Base-by-base conservation (phyloP, 2,329 filamentous ascomycete genomes). In the Hymenoscyphus fructigenus region DNA sequence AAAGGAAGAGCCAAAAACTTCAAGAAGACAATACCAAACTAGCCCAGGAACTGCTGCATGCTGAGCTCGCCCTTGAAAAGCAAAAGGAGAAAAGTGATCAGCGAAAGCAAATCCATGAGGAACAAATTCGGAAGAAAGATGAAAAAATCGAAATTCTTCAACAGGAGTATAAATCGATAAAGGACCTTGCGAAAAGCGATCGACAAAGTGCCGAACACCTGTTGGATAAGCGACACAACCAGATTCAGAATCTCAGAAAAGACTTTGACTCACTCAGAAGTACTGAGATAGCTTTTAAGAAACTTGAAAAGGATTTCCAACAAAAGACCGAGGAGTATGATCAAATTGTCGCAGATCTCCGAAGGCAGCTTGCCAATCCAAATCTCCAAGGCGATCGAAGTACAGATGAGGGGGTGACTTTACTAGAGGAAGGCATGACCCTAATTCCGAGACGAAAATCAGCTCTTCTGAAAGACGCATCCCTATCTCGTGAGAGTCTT, bases 171-270 rank as follows among this genome's bases (percentile, higher is more conserved):
- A 83, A 86, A 50, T 72, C 78, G 9, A 80, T 87, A 41, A 84
- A 84, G 67, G 79, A 81, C 36, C 80, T 85, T 57, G 82, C 83
- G 20, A 83, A 86, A 66, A 74, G 79, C 5, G 81, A 82, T 44
- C 82, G 85, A n/a, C 76, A 78, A 9, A 85, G 88, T 65, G 84
- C 83, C 3, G 81, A 83, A 69, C 79, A 82, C 17, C 83, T 87
- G 2, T 69, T 88, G 56, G 80, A 83, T 61, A 82, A 82, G 67
- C 85, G 85, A 63, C 84, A 87, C 65, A 78, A 80, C 47, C 85
- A 85, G 74, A 85, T 88, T 65, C 76, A 80, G 9, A 80, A 83
- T 55, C 79, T 88, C 7, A 84, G 84, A 74, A 83, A 81, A 68
- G 82, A 85, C 68, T 74, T 86, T 47, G 79, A 78, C 65, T 75